Conservation (phyloP, 2,329 filamentous ascomycete genomes). For the Myrmaecium sp. region DNA sequence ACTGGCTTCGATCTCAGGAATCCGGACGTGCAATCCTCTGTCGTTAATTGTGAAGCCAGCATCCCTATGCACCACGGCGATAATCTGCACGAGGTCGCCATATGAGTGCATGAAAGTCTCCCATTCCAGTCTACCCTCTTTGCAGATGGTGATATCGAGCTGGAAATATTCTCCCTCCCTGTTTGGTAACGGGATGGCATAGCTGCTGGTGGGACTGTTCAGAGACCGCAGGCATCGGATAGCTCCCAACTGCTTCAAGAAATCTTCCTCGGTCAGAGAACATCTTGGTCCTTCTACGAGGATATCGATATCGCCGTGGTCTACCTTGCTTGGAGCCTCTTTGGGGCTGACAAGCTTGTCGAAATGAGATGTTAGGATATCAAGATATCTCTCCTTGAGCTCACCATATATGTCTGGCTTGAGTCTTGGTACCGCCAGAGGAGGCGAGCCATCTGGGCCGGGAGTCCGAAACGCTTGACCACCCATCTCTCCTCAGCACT, state of each 20-base stretch:
- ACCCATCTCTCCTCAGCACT: too few species aligned
- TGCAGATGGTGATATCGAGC: conserved; percentile 47
- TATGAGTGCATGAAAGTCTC: conserved; percentile 51
- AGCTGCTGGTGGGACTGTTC: conserved; percentile 15
- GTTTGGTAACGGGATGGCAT: conserved; percentile 33
- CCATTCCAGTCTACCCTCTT: conserved; percentile 35
- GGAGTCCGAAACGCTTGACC: conserved; percentile 40
- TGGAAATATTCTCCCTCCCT: conserved; percentile 32
- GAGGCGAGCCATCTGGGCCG: conserved; percentile 20
- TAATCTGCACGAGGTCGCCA: conserved; percentile 51
- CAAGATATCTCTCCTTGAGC: conserved; percentile 30
- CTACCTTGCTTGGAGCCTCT: conserved; percentile 50
- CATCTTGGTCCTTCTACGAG: conserved; percentile 32
- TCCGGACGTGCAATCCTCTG: conserved; percentile 44
- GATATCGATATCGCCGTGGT: conserved; percentile 60
- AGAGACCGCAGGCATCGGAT: too few species aligned
- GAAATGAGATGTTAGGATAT: conserved; percentile 35
- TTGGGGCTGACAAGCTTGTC: conserved; percentile 40
- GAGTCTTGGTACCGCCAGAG: conserved; percentile 50
- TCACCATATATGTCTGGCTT: conserved; percentile 36
- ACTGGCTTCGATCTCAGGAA: conserved; percentile 47
- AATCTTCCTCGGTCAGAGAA: too few species aligned
- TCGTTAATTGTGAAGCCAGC: conserved; percentile 52
- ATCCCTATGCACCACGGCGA: conserved; percentile 46
- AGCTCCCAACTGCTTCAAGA: too few species aligned